Base-by-base conservation (phyloP, 2,329 filamentous ascomycete genomes). In the Fusarium sp. region DNA sequence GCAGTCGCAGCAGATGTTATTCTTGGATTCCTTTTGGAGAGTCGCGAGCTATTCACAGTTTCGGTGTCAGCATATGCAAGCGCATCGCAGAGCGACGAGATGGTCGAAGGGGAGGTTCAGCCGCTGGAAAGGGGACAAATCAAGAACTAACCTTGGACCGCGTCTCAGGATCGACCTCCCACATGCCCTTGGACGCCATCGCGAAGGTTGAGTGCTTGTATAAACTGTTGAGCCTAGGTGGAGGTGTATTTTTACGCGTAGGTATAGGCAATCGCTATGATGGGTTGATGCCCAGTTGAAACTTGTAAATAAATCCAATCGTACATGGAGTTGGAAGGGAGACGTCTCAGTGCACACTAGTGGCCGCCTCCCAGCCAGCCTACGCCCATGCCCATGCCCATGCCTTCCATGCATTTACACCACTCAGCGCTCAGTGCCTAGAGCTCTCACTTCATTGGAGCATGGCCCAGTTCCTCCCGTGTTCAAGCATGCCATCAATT, bases 121-220 rank as follows among this genome's bases (percentile, higher is more conserved):
- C 20, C 25, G 50, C 55, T 50, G 38, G 42, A 58, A 62, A 51
- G 55, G 55, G 55, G 57, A 53, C 66, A 24, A 51, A 58, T 59
- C 27, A 32, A 50, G 20, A 30, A 65, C 81, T 75, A 84, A 97
- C 95, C 90, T 98, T 98, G 79, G 92, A 94, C 83, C 94, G 90
- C 68, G 95, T 98, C 86, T 98, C 95, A 51, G 96, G 96, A 82
- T 99, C 96, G 73, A 99, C 94, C 85, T 99, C 96, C 96, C 96
- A 99, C 92, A 97, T 95, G 74, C 87, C 89, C 83, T 95, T 95
- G 78, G 89, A 86, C 73, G 88, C 84, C 88, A 90, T 89, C 60
- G 73, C 76, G 54, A 72, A 63, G 58, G 46, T 29, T 27, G 38
- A 52, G 27, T 58, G 30, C 12, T 47, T 30, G 42, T 63, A 22